Percentiles rank a stretch among this genome's conserved stretches.
These are phyloP conservation scores for Sanghuangporus sanghuang DNA, from an alignment of 1,284 basidiomycete species.

Conservation along the genomic window DNA sequence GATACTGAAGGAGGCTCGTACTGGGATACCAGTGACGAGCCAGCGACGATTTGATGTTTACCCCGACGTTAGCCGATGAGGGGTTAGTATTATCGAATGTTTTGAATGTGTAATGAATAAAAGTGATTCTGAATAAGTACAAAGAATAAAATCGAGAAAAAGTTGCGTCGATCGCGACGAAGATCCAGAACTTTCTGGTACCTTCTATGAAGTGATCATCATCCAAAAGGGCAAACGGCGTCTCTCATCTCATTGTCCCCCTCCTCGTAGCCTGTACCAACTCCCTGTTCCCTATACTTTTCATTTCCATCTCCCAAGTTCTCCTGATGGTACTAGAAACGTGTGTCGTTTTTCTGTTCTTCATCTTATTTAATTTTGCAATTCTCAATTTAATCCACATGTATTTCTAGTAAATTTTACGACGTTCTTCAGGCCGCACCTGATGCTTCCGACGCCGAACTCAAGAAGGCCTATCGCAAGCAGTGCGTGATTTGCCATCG, in stretches of 20 bases:
- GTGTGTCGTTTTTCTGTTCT: neutral
- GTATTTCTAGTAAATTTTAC: slow-evolving; percentile 66
- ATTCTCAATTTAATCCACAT: no score
- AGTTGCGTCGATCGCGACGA: neutral
- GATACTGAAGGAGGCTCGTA: slow-evolving; percentile 61
- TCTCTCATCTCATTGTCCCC: neutral
- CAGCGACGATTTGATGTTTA: slow-evolving; percentile 94
- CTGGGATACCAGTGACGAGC: slow-evolving; percentile 81
- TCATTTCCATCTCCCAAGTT: neutral
- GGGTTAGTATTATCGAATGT: neutral
- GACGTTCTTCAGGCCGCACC: slow-evolving; percentile 81
- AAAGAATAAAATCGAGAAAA: neutral
- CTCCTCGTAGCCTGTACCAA: neutral
- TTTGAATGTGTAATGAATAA: neutral
- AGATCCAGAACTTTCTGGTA: slow-evolving; percentile 4
- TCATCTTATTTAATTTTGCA: neutral
- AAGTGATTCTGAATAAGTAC: neutral
- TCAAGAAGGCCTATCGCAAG: slow-evolving; percentile 95
- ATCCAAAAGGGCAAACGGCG: neutral
- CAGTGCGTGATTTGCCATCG: slow-evolving; percentile 46
- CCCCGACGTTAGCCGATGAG: slow-evolving; percentile 51
- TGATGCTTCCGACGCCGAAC: slow-evolving; percentile 71
- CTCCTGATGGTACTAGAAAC: neutral
- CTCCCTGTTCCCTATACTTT: neutral
- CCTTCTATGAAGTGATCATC: neutral